These are phyloP conservation scores for Podospora comata DNA, from an alignment of 495 filamentous ascomycete genomes.

Conservation along the genomic window DNA sequence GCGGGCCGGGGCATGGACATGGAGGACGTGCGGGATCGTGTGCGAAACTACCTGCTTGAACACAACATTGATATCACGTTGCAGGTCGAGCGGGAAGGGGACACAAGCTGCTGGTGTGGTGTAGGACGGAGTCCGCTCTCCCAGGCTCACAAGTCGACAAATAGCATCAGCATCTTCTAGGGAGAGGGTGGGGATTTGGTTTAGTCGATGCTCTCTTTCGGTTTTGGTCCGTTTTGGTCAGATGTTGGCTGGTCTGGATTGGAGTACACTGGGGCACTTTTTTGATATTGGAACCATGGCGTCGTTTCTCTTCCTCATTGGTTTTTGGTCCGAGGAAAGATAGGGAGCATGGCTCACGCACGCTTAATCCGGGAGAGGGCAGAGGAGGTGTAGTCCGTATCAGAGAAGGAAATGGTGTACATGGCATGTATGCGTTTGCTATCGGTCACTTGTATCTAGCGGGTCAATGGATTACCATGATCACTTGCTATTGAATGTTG, in stretches of 20 bases:
- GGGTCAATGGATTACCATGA: not conserved
- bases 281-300: slow-evolving; percentile 7
- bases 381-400: not conserved
- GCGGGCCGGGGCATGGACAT: slow-evolving; percentile 65
- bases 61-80: slow-evolving; percentile 69
- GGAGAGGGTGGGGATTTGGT: slow-evolving; percentile 15
- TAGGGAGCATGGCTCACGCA: not conserved
- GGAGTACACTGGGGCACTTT: slow-evolving; percentile 5
- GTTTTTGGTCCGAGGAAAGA: slow-evolving; percentile 1
- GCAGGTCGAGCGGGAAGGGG: slow-evolving; percentile 72
- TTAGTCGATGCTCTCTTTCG: slow-evolving; percentile 14
- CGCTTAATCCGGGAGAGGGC: not conserved
- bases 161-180: slow-evolving; percentile 30
- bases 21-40: slow-evolving; percentile 72
- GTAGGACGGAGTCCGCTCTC: slow-evolving; percentile 36
- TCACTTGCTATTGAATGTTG: not conserved
- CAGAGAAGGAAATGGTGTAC: not conserved
- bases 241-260: slow-evolving; percentile 10
- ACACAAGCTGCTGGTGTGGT: slow-evolving; percentile 77
- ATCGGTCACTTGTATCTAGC: not conserved
- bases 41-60: slow-evolving; percentile 55
- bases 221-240: slow-evolving; percentile 9
- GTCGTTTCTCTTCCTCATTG: not conserved
- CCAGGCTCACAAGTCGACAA: slow-evolving; percentile 19
- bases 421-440: not conserved